phyloP scores from a whole-genome alignment of 257 asterid genomes.

The Paulownia fortunei region DNA sequence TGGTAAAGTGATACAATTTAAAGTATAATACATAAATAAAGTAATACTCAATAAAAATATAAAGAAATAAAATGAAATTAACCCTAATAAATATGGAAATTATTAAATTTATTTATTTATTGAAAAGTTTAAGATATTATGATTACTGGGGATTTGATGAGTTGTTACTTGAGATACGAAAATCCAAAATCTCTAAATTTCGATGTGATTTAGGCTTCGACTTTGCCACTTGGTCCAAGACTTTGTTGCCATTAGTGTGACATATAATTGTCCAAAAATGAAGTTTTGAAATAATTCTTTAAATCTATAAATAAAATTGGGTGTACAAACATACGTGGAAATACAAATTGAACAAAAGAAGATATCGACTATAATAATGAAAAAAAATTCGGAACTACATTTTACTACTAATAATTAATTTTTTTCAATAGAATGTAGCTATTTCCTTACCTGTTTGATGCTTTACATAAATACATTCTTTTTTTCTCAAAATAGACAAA shows the following conservation, averaged over 20 bases:
- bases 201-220: no score
- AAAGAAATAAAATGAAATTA: no score
- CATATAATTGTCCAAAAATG: no score
- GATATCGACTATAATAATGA: neutral
- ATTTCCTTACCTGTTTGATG: conserved; percentile 75
- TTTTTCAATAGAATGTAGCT: conserved; percentile 38
- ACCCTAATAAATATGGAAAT: neutral
- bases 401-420: conserved; percentile 26
- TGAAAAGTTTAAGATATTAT: neutral
- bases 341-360: neutral
- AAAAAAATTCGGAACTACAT: conserved; percentile 13
- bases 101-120: neutral
- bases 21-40: no score
- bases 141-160: neutral
- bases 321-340: no score
- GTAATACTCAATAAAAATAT: no score
- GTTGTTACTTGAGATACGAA: neutral
- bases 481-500: conserved; percentile 17
- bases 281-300: no score
- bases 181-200: no score
- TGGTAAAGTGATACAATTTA: no score
- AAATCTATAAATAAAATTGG: no score
- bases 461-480: conserved; percentile 43
- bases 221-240: no score
- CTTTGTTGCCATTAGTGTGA: no score